These are phyloP conservation scores for Wallemia ichthyophaga DNA, from an alignment of 1,284 basidiomycete species.

Conservation along the genomic window DNA sequence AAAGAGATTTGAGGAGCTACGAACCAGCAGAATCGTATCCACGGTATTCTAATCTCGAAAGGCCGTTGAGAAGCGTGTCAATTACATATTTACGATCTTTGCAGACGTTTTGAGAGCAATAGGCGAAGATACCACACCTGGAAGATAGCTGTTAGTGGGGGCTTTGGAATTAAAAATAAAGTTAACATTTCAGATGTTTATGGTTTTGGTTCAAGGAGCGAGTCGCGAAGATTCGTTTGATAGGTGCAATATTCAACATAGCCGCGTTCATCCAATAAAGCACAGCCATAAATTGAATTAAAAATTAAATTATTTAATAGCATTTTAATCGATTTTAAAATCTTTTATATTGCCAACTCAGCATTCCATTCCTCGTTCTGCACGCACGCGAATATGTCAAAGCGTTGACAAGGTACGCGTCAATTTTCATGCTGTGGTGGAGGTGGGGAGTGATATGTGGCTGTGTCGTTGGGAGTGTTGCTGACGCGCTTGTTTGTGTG, in stretches of 20 bases:
- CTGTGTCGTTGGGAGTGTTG: too few relatives aligned
- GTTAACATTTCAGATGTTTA: neutral
- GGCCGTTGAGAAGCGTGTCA: constrained; percentile 70
- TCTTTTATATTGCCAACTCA: neutral
- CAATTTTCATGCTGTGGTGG: too few relatives aligned
- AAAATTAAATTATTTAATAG: neutral
- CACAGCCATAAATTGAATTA: neutral
- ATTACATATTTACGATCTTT: constrained; percentile 79
- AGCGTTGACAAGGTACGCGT: neutral
- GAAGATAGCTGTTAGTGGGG: neutral
- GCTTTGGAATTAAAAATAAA: neutral
- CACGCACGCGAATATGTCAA: too few relatives aligned
- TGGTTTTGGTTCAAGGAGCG: neutral
- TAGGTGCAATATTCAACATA: too few relatives aligned
- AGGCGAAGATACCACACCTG: constrained; percentile 87
- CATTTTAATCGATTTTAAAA: neutral
- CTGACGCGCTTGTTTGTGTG: too few relatives aligned
- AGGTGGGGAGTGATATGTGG: too few relatives aligned
- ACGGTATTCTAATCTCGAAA: constrained; percentile 87
- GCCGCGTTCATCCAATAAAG: neutral
- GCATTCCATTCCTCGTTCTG: neutral
- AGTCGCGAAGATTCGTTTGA: too few relatives aligned
- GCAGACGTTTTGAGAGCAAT: constrained; percentile 74
- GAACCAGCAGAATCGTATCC: constrained; percentile 76
- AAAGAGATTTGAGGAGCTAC: constrained; percentile 6